phyloP scores from a whole-genome alignment of 306 rosid genomes.

The Rosa rugosa region DNA sequence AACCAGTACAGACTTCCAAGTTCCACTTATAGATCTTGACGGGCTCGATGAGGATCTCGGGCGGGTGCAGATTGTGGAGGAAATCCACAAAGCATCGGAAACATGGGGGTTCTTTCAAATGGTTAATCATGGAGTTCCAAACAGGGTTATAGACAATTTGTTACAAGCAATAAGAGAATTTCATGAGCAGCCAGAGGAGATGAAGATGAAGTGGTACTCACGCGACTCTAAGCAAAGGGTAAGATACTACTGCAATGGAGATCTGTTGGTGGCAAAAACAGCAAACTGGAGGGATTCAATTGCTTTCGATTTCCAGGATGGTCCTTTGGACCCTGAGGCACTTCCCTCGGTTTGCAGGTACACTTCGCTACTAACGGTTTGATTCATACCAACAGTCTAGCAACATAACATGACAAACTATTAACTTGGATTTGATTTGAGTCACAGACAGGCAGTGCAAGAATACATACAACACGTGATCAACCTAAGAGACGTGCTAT shows the following conservation, averaged over 20 bases:
- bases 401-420: not conserved
- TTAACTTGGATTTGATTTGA: not conserved
- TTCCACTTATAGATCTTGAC: slow-evolving; percentile 62
- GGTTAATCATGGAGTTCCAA: slow-evolving; percentile 68
- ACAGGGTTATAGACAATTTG: slow-evolving; percentile 43
- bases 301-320: slow-evolving; percentile 57
- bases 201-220: slow-evolving; percentile 71
- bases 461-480: slow-evolving; percentile 52
- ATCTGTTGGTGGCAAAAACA: slow-evolving; percentile 56
- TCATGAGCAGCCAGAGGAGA: slow-evolving; percentile 64
- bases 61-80: slow-evolving; percentile 35
- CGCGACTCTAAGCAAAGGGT: slow-evolving; percentile 51
- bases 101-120: slow-evolving; percentile 82
- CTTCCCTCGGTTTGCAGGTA: slow-evolving; percentile 66
- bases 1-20: slow-evolving; percentile 19
- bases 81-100: slow-evolving; percentile 55
- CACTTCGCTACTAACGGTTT: not conserved
- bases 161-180: slow-evolving; percentile 44
- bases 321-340: slow-evolving; percentile 50
- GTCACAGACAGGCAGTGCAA: slow-evolving; percentile 49
- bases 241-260: slow-evolving; percentile 65
- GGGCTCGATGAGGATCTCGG: slow-evolving; percentile 28
- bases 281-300: slow-evolving; percentile 90
- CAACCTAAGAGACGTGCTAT: slow-evolving; percentile 41
- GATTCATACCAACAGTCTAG: not conserved